A percentile compares a stretch with the other conserved stretches of the same genome.
phyloP scores from a whole-genome alignment of 2,329 filamentous ascomycete genomes.

The Xylaria sp. region DNA sequence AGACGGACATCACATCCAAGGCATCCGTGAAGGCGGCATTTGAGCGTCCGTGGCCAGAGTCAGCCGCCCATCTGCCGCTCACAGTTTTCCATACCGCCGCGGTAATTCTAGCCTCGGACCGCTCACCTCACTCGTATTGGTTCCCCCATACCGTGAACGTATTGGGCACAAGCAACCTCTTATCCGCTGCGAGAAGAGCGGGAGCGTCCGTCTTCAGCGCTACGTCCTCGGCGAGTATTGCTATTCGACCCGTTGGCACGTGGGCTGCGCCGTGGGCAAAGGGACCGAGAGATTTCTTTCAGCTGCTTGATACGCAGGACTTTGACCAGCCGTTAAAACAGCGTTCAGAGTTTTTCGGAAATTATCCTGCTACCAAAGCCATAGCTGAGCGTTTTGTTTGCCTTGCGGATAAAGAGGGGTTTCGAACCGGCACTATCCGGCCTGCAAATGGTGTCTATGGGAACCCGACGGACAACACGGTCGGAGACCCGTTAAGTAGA shows the following conservation, averaged over 20 bases:
- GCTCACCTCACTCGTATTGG: constrained; percentile 57
- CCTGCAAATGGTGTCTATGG: constrained; percentile 66
- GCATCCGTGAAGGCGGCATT: constrained; percentile 59
- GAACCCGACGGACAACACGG: constrained; percentile 59
- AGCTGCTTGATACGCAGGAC: constrained; percentile 60
- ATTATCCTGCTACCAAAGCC: constrained; percentile 64
- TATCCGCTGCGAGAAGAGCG: constrained; percentile 58
- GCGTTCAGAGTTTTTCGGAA: constrained; percentile 58
- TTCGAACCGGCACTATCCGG: constrained; percentile 63
- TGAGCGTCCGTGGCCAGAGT: constrained; percentile 57
- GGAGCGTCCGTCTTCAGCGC: constrained; percentile 63
- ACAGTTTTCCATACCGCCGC: constrained; percentile 70
- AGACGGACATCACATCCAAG: constrained; percentile 62
- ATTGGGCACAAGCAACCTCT: constrained; percentile 60
- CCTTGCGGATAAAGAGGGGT: constrained; percentile 49
- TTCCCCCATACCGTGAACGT: constrained; percentile 62
- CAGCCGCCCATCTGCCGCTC: constrained; percentile 56
- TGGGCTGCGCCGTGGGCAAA: constrained; percentile 52
- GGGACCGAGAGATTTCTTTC: constrained; percentile 55
- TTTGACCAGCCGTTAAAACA: constrained; percentile 54
- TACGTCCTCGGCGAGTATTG: constrained; percentile 64
- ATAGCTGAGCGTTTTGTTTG: constrained; percentile 64
- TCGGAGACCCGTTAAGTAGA: constrained; percentile 55
- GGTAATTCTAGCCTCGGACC: constrained; percentile 62
- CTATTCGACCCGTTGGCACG: constrained; percentile 52